A percentile compares a stretch with the other conserved stretches of the same genome.
phyloP scores from a whole-genome alignment of 1,284 basidiomycete genomes.

The Melampsora larici-populina region DNA sequence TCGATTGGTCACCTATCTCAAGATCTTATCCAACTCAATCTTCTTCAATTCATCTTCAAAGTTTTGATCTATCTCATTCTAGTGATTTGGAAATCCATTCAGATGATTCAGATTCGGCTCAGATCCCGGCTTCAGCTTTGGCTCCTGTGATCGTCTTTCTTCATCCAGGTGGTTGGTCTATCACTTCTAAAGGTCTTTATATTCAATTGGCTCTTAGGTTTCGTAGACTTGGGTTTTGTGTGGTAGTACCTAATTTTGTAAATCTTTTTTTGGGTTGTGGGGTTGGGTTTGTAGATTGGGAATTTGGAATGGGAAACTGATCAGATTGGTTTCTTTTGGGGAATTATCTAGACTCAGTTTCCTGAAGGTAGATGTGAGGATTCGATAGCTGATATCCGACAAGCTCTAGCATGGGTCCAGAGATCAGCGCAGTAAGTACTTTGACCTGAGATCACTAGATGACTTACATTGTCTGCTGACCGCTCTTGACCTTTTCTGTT shows the following conservation, averaged over 20 bases:
- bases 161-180: slow-evolving; percentile 51
- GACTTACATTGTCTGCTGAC: too few relatives aligned
- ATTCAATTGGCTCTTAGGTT: slow-evolving; percentile 53
- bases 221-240: slow-evolving; percentile 53
- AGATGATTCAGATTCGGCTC: background rate
- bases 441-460: too few relatives aligned
- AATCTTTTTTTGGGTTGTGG: background rate
- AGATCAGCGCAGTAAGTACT: slow-evolving; percentile 46
- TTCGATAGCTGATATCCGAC: slow-evolving; percentile 52
- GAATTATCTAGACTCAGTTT: slow-evolving; percentile 48
- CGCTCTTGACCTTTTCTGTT: background rate
- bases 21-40: slow-evolving; percentile 50
- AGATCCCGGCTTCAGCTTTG: background rate
- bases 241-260: slow-evolving; percentile 54
- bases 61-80: slow-evolving; percentile 25
- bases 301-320: background rate
- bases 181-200: slow-evolving; percentile 47
- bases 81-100: too few relatives aligned
- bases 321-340: background rate
- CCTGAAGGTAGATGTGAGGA: slow-evolving; percentile 51
- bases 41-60: slow-evolving; percentile 47
- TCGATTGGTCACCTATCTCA: background rate
- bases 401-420: slow-evolving; percentile 54
- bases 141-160: slow-evolving; percentile 54
- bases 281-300: background rate